Evolutionary conservation across 2,329 filamentous ascomycete genomes (phyloP).

Genomic region (Arthrobotrys musiformis): DNA sequence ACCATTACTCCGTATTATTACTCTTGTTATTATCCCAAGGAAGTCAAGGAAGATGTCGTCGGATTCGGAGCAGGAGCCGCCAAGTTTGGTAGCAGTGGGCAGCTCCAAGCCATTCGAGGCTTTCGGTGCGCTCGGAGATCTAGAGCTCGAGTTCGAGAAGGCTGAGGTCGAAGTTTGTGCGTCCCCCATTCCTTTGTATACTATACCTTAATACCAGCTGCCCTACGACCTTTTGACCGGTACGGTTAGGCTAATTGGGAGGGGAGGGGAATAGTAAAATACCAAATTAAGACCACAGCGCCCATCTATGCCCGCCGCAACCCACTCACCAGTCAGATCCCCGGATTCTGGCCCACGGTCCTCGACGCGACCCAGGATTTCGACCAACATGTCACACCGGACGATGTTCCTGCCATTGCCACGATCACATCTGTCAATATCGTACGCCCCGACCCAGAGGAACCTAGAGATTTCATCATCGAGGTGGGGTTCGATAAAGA

Average conservation of each 20-base stretch:
- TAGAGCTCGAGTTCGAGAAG: slow-evolving; percentile 86
- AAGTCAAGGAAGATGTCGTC: too few relatives aligned
- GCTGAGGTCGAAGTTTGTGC: slow-evolving; percentile 83
- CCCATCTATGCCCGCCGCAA: slow-evolving; percentile 81
- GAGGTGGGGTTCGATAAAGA: slow-evolving; percentile 75
- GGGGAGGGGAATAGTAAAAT: slow-evolving; percentile 70
- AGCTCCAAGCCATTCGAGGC: slow-evolving; percentile 66
- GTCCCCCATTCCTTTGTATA: slow-evolving; percentile 63
- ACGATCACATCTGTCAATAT: slow-evolving; percentile 77
- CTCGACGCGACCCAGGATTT: slow-evolving; percentile 82
- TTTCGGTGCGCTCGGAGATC: slow-evolving; percentile 80
- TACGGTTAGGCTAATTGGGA: not conserved
- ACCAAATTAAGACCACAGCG: slow-evolving; percentile 74
- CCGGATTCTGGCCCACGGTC: slow-evolving; percentile 94
- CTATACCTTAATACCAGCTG: not conserved
- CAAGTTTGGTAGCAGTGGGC: slow-evolving; percentile 48
- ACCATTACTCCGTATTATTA: too few relatives aligned
- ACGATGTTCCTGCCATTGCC: slow-evolving; percentile 78
- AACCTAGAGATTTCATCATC: slow-evolving; percentile 82
- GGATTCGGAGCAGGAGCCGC: slow-evolving; percentile 39
- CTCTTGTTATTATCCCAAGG: too few relatives aligned
- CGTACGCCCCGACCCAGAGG: slow-evolving; percentile 65
- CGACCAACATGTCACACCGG: slow-evolving; percentile 85
- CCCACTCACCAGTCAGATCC: slow-evolving; percentile 76
- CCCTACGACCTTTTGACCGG: not conserved